phyloP scores from a whole-genome alignment of 2,329 filamentous ascomycete species.

The Fusarium sp. region DNA sequence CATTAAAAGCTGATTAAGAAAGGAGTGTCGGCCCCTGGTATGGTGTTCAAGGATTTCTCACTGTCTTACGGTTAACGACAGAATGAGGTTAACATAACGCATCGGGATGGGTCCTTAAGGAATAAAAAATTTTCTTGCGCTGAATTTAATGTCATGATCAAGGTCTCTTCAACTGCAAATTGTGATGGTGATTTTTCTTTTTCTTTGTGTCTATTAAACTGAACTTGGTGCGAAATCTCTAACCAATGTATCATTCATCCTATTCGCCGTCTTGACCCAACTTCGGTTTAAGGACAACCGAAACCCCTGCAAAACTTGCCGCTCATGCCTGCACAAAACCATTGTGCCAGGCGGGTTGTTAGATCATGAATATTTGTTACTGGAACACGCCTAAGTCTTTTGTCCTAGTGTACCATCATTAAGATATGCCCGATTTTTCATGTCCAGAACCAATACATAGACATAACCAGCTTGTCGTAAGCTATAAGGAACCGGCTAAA shows the following conservation, averaged over 20 bases:
- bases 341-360: conserved; percentile 12
- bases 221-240: background rate
- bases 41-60: conserved; percentile 56
- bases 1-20: conserved; percentile 39
- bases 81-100: conserved; percentile 54
- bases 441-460: conserved; percentile 23
- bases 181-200: conserved; percentile 35
- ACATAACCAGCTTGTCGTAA: conserved; percentile 16
- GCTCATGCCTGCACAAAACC: conserved; percentile 20
- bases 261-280: conserved; percentile 3
- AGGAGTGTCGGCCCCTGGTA: conserved; percentile 48
- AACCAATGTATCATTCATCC: conserved; percentile 21
- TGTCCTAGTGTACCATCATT: conserved; percentile 36
- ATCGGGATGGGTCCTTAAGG: conserved; percentile 55
- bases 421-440: conserved; percentile 31
- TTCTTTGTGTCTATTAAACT: background rate
- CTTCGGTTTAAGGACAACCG: background rate
- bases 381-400: conserved; percentile 28
- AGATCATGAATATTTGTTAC: conserved; percentile 31
- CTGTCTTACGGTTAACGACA: conserved; percentile 52
- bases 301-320: conserved; percentile 9
- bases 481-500: conserved; percentile 23
- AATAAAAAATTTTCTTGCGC: conserved; percentile 53
- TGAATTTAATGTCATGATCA: conserved; percentile 49
- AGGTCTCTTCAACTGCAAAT: conserved; percentile 38